Conservation (phyloP, 148 eudicot genomes). For the Rhododendron henanense region DNA sequence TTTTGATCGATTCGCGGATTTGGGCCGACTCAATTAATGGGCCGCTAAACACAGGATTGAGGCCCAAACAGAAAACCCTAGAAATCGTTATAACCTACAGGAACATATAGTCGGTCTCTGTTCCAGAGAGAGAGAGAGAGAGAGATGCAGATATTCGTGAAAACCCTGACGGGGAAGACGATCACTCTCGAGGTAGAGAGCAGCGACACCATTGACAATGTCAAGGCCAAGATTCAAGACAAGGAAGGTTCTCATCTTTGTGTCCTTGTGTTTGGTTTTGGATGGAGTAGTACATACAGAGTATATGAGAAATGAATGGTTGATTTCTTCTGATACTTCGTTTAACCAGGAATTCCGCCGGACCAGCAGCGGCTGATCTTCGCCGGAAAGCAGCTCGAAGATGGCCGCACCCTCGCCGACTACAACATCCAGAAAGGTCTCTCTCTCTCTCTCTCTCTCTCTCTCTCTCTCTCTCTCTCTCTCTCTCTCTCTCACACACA, state of each 20-base stretch:
- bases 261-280: too few species aligned
- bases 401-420: neutral
- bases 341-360: neutral
- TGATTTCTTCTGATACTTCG: too few species aligned
- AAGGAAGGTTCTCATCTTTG: neutral
- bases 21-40: too few species aligned
- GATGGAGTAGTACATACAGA: neutral
- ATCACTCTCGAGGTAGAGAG: slow-evolving; percentile 9
- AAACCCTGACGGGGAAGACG: slow-evolving; percentile 31
- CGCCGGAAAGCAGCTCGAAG: neutral
- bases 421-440: neutral
- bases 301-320: neutral
- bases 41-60: too few species aligned
- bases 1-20: too few species aligned
- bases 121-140: neutral
- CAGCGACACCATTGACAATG: neutral
- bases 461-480: neutral
- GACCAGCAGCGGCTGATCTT: neutral
- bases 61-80: neutral
- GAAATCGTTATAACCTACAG: too few species aligned
- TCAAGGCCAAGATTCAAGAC: neutral
- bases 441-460: neutral
- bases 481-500: neutral
- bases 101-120: too few species aligned
- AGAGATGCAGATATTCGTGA: slow-evolving; percentile 40